These are phyloP conservation scores for Geoglossum glabrum DNA, from an alignment of 495 filamentous ascomycete species.

Conservation along the genomic window DNA sequence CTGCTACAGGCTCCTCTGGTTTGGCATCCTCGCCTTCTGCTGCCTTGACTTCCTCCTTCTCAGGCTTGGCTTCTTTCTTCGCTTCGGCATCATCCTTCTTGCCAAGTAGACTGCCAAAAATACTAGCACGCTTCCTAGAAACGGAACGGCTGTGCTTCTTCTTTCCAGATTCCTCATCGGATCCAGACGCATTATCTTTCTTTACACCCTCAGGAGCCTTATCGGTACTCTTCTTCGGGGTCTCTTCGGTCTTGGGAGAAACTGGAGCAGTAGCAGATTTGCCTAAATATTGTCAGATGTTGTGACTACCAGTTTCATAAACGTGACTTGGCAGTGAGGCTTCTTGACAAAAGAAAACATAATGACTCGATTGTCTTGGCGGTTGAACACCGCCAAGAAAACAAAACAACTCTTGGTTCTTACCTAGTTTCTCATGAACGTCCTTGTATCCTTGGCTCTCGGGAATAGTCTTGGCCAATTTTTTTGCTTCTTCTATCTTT, in stretches of 20 bases:
- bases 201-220: constrained; percentile 3
- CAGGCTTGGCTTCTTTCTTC: constrained; percentile 12
- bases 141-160: constrained; percentile 24
- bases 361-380: background rate
- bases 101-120: constrained; percentile 3
- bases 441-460: constrained; percentile 53
- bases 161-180: background rate
- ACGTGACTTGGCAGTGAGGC: too few species aligned
- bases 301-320: background rate
- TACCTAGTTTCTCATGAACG: constrained; percentile 3
- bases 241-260: background rate
- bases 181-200: background rate
- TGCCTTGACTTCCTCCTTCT: constrained; percentile 17
- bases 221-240: constrained; percentile 5
- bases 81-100: constrained; percentile 44
- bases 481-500: constrained; percentile 61
- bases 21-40: constrained; percentile 16
- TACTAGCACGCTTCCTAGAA: constrained; percentile 6
- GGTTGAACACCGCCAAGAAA: too few species aligned
- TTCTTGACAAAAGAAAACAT: too few species aligned
- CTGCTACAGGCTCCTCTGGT: constrained; percentile 7
- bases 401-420: background rate
- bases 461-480: constrained; percentile 41
- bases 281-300: background rate
- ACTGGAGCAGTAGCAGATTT: background rate